A percentile compares a stretch with the other conserved stretches of the same genome.
phyloP scores from a whole-genome alignment of 225 moss, liverwort and hornwort species.

The Asterella californica region DNA sequence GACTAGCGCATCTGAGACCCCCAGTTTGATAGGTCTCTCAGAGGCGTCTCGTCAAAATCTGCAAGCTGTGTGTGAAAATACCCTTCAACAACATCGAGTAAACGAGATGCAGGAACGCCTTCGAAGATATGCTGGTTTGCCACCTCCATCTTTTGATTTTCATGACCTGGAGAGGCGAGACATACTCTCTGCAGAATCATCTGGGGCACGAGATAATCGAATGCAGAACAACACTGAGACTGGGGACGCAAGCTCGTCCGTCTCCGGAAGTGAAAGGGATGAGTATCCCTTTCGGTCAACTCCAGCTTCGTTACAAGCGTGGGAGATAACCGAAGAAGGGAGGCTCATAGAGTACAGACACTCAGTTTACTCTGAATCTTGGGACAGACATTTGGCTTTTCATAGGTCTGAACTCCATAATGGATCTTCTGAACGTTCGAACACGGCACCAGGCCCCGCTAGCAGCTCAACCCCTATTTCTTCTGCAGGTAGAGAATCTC shows the following conservation, averaged over 20 bases:
- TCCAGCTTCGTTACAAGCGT: slow-evolving; percentile 52
- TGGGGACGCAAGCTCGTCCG: slow-evolving; percentile 36
- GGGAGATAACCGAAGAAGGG: slow-evolving; percentile 70
- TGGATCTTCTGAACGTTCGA: slow-evolving; percentile 51
- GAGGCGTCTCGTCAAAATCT: slow-evolving; percentile 34
- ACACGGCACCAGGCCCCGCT: slow-evolving; percentile 44
- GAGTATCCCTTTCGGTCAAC: slow-evolving; percentile 54
- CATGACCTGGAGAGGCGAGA: slow-evolving; percentile 68
- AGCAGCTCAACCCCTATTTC: slow-evolving; percentile 46
- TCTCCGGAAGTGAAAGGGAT: slow-evolving; percentile 49
- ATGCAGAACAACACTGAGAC: slow-evolving; percentile 53
- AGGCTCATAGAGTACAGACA: slow-evolving; percentile 48
- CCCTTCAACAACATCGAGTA: slow-evolving; percentile 58
- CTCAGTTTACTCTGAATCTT: slow-evolving; percentile 39
- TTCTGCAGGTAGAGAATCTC: slow-evolving; percentile 61
- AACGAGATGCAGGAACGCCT: slow-evolving; percentile 85
- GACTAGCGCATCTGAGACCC: slow-evolving; percentile 6
- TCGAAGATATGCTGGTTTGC: slow-evolving; percentile 71
- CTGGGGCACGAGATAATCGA: slow-evolving; percentile 54
- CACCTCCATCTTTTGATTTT: slow-evolving; percentile 60
- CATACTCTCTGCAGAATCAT: slow-evolving; percentile 52
- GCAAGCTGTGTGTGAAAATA: slow-evolving; percentile 64
- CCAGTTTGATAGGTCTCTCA: slow-evolving; percentile 23
- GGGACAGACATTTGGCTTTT: slow-evolving; percentile 38
- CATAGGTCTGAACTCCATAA: slow-evolving; percentile 48